Conservation (phyloP, 1,284 basidiomycete genomes). For the Apiotrichum sp. region DNA sequence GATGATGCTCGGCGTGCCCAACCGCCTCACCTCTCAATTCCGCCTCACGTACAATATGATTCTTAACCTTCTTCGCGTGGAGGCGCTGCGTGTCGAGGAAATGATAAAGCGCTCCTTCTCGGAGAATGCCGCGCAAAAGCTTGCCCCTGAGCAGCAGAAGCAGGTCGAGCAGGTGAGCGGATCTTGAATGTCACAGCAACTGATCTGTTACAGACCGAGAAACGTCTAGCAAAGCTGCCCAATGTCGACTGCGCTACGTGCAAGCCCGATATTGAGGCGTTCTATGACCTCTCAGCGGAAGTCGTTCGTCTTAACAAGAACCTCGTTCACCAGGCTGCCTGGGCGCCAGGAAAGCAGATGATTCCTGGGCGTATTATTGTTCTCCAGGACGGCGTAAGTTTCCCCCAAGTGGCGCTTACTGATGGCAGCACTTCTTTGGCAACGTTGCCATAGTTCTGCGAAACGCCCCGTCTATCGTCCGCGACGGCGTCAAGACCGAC, state of each 20-base stretch:
- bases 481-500: slow-evolving; percentile 48
- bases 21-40: slow-evolving; percentile 94
- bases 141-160: slow-evolving; percentile 88
- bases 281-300: slow-evolving; percentile 69
- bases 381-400: slow-evolving; percentile 69
- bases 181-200: neutral
- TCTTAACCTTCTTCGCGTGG: slow-evolving; percentile 89
- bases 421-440: slow-evolving; percentile 65
- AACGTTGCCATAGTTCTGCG: slow-evolving; percentile 73
- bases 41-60: slow-evolving; percentile 99
- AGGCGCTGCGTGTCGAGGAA: slow-evolving; percentile 93
- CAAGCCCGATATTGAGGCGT: slow-evolving; percentile 61
- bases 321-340: slow-evolving; percentile 61
- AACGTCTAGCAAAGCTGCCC: slow-evolving; percentile 58
- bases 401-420: neutral
- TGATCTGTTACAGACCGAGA: slow-evolving; percentile 60
- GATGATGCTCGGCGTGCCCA: slow-evolving; percentile 91
- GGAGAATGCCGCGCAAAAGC: slow-evolving; percentile 88
- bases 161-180: slow-evolving; percentile 66
- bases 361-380: slow-evolving; percentile 73
- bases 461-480: slow-evolving; percentile 53
- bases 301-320: slow-evolving; percentile 62
- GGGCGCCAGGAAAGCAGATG: slow-evolving; percentile 61
- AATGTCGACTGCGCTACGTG: slow-evolving; percentile 67
- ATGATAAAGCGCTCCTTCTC: slow-evolving; percentile 99